Percentiles rank a stretch among this genome's conserved stretches.
phyloP scores from a whole-genome alignment of 768 basidiomycete species.

The Pleurotus tuber-regium region DNA sequence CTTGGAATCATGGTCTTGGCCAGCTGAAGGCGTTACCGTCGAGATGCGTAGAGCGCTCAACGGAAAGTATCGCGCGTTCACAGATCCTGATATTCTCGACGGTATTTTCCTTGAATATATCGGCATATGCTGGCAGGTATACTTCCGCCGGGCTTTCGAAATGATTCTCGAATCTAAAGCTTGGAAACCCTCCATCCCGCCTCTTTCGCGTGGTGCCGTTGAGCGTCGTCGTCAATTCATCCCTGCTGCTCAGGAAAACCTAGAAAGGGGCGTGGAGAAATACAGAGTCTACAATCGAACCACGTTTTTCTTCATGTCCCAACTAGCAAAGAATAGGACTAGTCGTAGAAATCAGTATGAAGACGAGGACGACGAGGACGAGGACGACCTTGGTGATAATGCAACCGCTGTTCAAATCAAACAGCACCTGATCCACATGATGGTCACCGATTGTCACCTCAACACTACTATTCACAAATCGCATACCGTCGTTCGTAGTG shows the following conservation, averaged over 20 bases:
- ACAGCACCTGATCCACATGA: constrained; percentile 36
- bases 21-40: constrained; percentile 34
- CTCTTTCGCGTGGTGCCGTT: constrained; percentile 14
- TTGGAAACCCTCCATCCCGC: constrained; percentile 28
- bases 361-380: constrained; percentile 25
- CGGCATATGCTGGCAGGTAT: constrained; percentile 40
- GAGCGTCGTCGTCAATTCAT: constrained; percentile 22
- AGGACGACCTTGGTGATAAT: constrained; percentile 12
- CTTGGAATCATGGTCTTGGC: constrained; percentile 43
- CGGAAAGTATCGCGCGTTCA: constrained; percentile 49
- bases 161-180: constrained; percentile 31
- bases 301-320: constrained; percentile 6
- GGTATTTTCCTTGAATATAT: constrained; percentile 43
- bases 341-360: constrained; percentile 12
- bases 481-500: constrained; percentile 36
- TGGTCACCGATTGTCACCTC: constrained; percentile 39
- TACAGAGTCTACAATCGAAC: background rate
- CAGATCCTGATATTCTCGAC: constrained; percentile 46
- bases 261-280: background rate
- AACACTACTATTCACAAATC: constrained; percentile 32
- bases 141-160: constrained; percentile 29
- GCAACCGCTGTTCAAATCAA: constrained; percentile 25
- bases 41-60: constrained; percentile 47
- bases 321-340: constrained; percentile 12
- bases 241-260: constrained; percentile 3